Base-by-base conservation (phyloP, 2,329 filamentous ascomycete species). In the Xylaria sp. region DNA sequence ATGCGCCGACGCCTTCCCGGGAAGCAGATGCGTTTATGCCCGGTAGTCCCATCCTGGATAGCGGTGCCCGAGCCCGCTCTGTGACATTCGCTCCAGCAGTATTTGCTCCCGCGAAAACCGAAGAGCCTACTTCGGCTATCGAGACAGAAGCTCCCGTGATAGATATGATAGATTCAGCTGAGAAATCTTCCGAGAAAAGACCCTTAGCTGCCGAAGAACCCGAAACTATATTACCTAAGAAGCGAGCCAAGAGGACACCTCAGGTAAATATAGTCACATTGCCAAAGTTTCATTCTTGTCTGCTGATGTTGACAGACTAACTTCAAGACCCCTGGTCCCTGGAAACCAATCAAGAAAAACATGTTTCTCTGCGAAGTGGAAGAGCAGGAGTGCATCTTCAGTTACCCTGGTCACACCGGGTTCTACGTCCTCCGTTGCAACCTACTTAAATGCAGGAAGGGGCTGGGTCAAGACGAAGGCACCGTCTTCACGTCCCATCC, bases 341-440 rank as follows among this genome's bases (percentile, higher is more conserved):
- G 41, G 12, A 55, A 50, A 4, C 31, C 59, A 4, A 60, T 60
- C 2, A 70, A 60, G 50, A 65, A 10, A n/a, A 41, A 34, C 13
- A 62, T 65, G 9, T 31, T 12, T 13, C 37, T 58, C 20, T 8
- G 10, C 15, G 61, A 67, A 1, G 50, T 63, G 28, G 20, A 58
- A 13, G 18, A 41, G 5, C 52, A 41, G 2, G 68, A 70, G 50
- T 70, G 61, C 61, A 59, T 68, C 7, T 70, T 65, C 57, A 67
- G 51, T 31, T 59, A 31, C 25, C 23, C 37, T n/a, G 46, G n/a
- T n/a, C 58, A 59, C 15, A 1, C 10, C 9, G 68, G 61, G 18
- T 55, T 62, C 20, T 70, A 67, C 18, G 44, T 68, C 12, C 65
- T 70, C 31, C 68, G 68, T 44, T 70, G 68, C 44, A 68, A 56